These are phyloP conservation scores for Lachnellula occidentalis DNA, from an alignment of 2,329 filamentous ascomycete species.

Conservation along the genomic window DNA sequence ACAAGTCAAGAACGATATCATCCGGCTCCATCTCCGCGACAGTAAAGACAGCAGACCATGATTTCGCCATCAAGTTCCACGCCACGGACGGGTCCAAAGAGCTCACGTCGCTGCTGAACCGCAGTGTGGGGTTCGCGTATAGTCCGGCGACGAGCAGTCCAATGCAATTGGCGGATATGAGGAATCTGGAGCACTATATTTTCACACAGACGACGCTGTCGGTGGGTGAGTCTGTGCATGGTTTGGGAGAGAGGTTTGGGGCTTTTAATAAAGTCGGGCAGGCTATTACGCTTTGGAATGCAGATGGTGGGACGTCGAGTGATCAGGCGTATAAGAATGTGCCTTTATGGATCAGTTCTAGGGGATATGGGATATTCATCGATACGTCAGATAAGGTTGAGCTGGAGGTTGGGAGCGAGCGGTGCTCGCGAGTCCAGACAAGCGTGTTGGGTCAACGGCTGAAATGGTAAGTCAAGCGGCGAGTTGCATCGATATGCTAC, in stretches of 20 bases:
- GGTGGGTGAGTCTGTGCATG: conserved; percentile 64
- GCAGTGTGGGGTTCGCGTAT: conserved; percentile 54
- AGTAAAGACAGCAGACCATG: conserved; percentile 41
- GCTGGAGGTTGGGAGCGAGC: conserved; percentile 68
- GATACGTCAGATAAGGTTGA: conserved; percentile 65
- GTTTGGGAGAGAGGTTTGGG: conserved; percentile 71
- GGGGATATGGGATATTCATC: conserved; percentile 73
- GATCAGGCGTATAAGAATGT: conserved; percentile 71
- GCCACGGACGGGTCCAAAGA: conserved; percentile 42
- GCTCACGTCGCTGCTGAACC: conserved; percentile 48
- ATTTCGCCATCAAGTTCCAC: conserved; percentile 52
- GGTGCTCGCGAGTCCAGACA: conserved; percentile 65
- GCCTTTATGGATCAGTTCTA: conserved; percentile 63
- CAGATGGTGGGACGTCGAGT: conserved; percentile 59
- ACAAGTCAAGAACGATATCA: conserved; percentile 43
- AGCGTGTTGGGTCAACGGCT: conserved; percentile 63
- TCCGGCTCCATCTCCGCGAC: conserved; percentile 50
- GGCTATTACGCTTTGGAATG: conserved; percentile 58
- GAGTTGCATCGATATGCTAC: background rate
- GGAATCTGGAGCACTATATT: conserved; percentile 48
- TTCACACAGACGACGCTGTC: conserved; percentile 50
- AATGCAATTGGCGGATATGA: conserved; percentile 48
- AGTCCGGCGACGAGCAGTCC: conserved; percentile 47
- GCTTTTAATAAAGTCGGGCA: conserved; percentile 74
- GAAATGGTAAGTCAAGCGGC: conserved; percentile 46